Base-by-base conservation (phyloP, 139 green algal genomes). In the Diplosphaera chodatii region DNA sequence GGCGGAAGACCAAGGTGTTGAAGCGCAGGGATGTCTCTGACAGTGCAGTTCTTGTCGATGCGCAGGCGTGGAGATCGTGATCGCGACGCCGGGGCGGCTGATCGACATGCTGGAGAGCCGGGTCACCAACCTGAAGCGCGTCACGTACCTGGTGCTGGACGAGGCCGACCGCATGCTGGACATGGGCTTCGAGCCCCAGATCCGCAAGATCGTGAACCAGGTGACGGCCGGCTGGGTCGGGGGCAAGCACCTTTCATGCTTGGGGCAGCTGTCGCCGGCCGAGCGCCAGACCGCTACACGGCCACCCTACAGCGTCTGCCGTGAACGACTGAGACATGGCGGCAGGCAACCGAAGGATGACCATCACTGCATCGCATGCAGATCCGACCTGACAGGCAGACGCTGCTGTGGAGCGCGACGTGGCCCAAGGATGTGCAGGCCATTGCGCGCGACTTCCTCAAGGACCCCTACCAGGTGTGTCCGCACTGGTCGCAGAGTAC, bases 101-200 rank as follows among this genome's bases (percentile, higher is more conserved):
- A 92, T 95, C n/a, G 92, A 97, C 76, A 85, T 96, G 69, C 75
- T 96, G 27, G 88, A 95, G 31, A 78, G 48, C 23, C 77, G 86
- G 3, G 66, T 76, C 15, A 92, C 86, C 33, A 91, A 91, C 76
- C 80, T 97, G 70, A 59, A 72, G 32, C 80, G 87, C 23, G 90
- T 96, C 48, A 94, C 89, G 1, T 96, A 96, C 77, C 76, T 97
- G 70, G 92, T 97, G 65, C 82, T 98, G 70, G 93, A 98, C 73
- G 93, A 98, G 85, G 93, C 93, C 13, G 93, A 98, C 73, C 83
- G 93, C 76, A 98, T 98, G 93, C 83, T 98, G 71, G 92, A 97
- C 82, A 97, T 97, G 91, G 93, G 93, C 40, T 97, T 98, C 55
- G 91, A 97, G 76, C 90, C 91, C 15, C 84, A 93, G 75, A 90